A percentile compares a stretch with the other conserved stretches of the same genome.
These are phyloP conservation scores for Lachancea sp. DNA, from an alignment of 805 yeast genomes.

Conservation along the genomic window DNA sequence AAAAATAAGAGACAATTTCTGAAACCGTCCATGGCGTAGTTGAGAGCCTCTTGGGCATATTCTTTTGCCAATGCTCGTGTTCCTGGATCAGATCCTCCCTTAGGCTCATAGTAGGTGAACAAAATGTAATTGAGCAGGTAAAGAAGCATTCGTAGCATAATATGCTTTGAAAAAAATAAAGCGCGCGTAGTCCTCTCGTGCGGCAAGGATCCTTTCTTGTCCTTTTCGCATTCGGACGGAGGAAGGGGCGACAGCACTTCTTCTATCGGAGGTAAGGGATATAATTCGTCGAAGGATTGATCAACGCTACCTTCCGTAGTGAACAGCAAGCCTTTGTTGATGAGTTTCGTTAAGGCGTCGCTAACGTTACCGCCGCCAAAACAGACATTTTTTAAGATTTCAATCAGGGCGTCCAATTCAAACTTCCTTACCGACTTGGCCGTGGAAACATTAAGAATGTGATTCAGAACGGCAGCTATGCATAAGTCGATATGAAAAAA, in stretches of 20 bases:
- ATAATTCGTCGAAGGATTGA: slow-evolving; percentile 28
- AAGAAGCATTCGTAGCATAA: slow-evolving; percentile 41
- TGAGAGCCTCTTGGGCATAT: slow-evolving; percentile 39
- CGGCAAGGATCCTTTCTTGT: slow-evolving; percentile 34
- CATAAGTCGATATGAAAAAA: slow-evolving; percentile 42
- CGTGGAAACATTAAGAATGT: slow-evolving; percentile 29
- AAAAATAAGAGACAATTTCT: slow-evolving; percentile 38
- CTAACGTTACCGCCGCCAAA: slow-evolving; percentile 29
- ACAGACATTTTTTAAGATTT: slow-evolving; percentile 31
- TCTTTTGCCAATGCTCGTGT: slow-evolving; percentile 32
- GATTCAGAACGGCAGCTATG: slow-evolving; percentile 32
- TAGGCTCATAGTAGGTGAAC: slow-evolving; percentile 40
- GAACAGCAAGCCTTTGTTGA: slow-evolving; percentile 27
- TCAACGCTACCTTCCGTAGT: slow-evolving; percentile 30
- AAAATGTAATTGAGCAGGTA: slow-evolving; percentile 46
- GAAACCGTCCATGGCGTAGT: slow-evolving; percentile 40
- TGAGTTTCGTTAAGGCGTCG: slow-evolving; percentile 25
- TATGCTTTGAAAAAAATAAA: slow-evolving; percentile 35
- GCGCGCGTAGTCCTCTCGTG: slow-evolving; percentile 39
- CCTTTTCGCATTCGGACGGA: slow-evolving; percentile 14
- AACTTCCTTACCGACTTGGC: slow-evolving; percentile 39
- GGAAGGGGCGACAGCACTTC: slow-evolving; percentile 21
- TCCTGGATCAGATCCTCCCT: slow-evolving; percentile 34
- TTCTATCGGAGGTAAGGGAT: slow-evolving; percentile 30
- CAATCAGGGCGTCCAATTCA: slow-evolving; percentile 35